Percentiles rank a stretch among this genome's conserved stretches.
These are phyloP conservation scores for Nyssa sinensis DNA, from an alignment of 148 eudicot species.

Conservation along the genomic window DNA sequence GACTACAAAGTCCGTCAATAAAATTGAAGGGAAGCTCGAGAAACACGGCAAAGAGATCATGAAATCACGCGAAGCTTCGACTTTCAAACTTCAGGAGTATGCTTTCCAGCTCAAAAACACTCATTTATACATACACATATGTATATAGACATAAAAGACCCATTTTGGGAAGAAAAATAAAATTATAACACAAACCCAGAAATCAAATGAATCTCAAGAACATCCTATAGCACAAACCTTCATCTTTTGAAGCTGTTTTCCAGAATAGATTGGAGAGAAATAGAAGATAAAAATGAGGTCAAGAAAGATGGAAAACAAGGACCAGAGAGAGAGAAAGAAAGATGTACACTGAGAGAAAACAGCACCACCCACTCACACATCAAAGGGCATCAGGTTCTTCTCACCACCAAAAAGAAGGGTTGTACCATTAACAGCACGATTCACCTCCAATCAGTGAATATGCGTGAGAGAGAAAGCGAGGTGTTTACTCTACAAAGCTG, in stretches of 20 bases:
- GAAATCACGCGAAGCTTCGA: conserved; percentile 25
- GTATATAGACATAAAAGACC: neutral
- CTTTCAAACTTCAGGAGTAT: conserved; percentile 10
- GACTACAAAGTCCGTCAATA: conserved; percentile 10
- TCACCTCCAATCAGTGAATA: conserved; percentile 26
- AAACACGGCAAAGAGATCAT: conserved; percentile 24
- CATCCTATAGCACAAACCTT: conserved; percentile 3
- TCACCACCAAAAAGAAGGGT: conserved; percentile 33
- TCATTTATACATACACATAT: neutral
- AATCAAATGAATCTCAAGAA: neutral
- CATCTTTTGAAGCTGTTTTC: neutral
- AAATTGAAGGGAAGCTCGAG: conserved; percentile 9
- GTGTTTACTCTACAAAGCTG: conserved; percentile 41
- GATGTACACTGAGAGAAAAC: conserved; percentile 4
- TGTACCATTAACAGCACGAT: conserved; percentile 26
- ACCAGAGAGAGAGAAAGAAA: conserved; percentile 6
- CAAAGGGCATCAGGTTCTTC: conserved; percentile 54
- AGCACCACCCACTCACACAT: conserved; percentile 52
- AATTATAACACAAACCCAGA: neutral
- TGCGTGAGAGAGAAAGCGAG: conserved; percentile 31
- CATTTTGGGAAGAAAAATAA: neutral
- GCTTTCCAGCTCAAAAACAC: neutral
- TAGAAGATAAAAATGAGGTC: conserved; percentile 10
- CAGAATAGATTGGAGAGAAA: conserved; percentile 1
- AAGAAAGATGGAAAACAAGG: neutral